phyloP scores from a whole-genome alignment of 2,329 filamentous ascomycete genomes.

The Fusarium oxysporum region DNA sequence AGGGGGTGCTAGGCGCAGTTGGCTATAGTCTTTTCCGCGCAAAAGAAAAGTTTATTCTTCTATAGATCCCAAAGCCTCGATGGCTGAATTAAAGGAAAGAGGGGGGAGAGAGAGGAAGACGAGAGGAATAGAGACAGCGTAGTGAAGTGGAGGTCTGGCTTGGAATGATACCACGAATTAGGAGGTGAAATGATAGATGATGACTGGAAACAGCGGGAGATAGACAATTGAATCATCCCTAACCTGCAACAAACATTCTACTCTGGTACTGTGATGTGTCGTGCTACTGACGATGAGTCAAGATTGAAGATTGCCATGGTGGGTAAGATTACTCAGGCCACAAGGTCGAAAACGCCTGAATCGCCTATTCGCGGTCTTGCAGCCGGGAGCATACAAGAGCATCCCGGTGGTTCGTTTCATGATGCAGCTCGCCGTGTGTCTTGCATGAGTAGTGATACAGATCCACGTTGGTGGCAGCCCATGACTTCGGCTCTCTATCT shows the following conservation, averaged over 20 bases:
- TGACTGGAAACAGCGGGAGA: slow-evolving; percentile 8
- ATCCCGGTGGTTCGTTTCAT: not conserved
- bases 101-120: not conserved
- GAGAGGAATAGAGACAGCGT: not conserved
- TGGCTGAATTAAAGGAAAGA: slow-evolving; percentile 25
- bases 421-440: slow-evolving; percentile 14
- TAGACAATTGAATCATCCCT: slow-evolving; percentile 23
- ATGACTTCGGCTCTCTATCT: not conserved
- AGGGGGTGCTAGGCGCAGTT: slow-evolving; percentile 8
- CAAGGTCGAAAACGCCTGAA: not conserved
- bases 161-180: slow-evolving; percentile 47
- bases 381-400: not conserved
- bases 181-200: slow-evolving; percentile 37
- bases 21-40: slow-evolving; percentile 4
- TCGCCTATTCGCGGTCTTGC: not conserved
- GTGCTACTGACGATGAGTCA: not conserved
- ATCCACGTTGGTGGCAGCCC: not conserved
- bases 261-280: not conserved
- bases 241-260: not conserved
- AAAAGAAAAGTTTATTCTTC: slow-evolving; percentile 1
- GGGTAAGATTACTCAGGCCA: not conserved
- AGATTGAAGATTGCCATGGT: not conserved
- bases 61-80: slow-evolving; percentile 38
- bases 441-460: slow-evolving; percentile 9
- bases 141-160: slow-evolving; percentile 25